Percentiles rank a stretch among this genome's conserved stretches.
phyloP scores from a whole-genome alignment of 176 grass and related monocot genomes.

The Poa annua region DNA sequence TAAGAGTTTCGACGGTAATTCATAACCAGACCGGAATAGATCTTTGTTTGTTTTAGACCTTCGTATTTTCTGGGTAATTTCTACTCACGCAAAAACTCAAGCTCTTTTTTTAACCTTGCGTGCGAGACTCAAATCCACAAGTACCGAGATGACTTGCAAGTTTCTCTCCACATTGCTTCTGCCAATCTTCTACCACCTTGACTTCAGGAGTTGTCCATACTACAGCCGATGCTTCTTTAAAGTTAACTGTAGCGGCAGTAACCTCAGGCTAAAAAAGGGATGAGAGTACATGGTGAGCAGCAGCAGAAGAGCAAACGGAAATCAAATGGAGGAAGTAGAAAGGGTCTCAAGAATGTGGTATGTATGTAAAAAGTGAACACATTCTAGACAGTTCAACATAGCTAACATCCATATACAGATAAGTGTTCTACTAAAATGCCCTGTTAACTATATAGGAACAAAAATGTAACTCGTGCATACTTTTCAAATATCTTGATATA shows the following conservation, averaged over 20 bases:
- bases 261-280: conserved; percentile 63
- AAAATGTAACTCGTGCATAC: background rate
- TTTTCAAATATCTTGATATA: background rate
- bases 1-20: background rate
- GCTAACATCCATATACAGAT: background rate
- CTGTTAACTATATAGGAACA: background rate
- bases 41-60: background rate
- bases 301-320: background rate
- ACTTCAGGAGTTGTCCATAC: conserved; percentile 65
- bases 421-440: too few relatives aligned
- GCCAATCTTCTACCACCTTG: conserved; percentile 60
- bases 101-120: conserved; percentile 45
- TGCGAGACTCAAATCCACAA: conserved; percentile 79
- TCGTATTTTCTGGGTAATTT: background rate
- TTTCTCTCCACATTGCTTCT: conserved; percentile 70
- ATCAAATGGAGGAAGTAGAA: conserved; percentile 1
- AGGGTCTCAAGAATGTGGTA: background rate
- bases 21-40: conserved; percentile 2
- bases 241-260: conserved; percentile 66
- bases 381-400: conserved; percentile 3
- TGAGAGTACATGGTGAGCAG: background rate
- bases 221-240: conserved; percentile 64
- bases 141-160: conserved; percentile 82
- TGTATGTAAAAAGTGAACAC: background rate
- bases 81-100: background rate